Evolutionary conservation across 192 early-diverging fungal species (phyloP).

Genomic region (Chytriomyces sp.): DNA sequence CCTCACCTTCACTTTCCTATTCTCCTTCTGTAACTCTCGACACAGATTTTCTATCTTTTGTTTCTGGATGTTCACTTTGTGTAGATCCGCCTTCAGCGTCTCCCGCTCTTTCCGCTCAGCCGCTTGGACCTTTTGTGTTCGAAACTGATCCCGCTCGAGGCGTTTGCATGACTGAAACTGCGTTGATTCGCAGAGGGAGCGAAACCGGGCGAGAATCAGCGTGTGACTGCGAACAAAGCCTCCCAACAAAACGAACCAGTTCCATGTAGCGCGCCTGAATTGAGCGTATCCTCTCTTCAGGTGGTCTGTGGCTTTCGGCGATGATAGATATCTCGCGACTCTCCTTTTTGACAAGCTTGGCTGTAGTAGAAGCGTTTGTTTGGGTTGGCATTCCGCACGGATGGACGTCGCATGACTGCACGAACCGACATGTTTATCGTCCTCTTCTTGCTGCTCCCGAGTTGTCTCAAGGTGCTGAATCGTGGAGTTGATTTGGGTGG

Average conservation of each 20-base stretch:
- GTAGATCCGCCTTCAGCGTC: constrained; percentile 34
- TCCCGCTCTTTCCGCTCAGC: constrained; percentile 56
- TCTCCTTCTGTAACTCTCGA: constrained; percentile 65
- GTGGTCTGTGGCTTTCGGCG: constrained; percentile 42
- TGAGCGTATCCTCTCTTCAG: constrained; percentile 48
- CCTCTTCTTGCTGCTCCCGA: constrained; percentile 53
- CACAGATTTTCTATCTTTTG: constrained; percentile 63
- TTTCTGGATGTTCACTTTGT: constrained; percentile 41
- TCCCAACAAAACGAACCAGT: constrained; percentile 43
- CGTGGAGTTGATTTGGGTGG: constrained; percentile 9
- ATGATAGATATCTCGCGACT: constrained; percentile 55
- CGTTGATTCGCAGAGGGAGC: too few species aligned
- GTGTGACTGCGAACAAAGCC: not conserved
- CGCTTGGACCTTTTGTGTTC: constrained; percentile 52
- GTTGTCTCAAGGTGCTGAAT: constrained; percentile 29
- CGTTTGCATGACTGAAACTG: constrained; percentile 64
- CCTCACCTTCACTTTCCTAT: constrained; percentile 55
- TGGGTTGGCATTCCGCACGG: not conserved
- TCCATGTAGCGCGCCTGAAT: constrained; percentile 63
- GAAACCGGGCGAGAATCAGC: not conserved
- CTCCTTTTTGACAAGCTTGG: constrained; percentile 61
- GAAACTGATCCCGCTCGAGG: constrained; percentile 54
- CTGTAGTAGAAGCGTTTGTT: constrained; percentile 26
- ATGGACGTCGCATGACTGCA: not conserved
- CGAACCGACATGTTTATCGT: constrained; percentile 60